These are phyloP conservation scores for Isochrysis galbana DNA, from an alignment of 78 protist species.

Conservation along the genomic window DNA sequence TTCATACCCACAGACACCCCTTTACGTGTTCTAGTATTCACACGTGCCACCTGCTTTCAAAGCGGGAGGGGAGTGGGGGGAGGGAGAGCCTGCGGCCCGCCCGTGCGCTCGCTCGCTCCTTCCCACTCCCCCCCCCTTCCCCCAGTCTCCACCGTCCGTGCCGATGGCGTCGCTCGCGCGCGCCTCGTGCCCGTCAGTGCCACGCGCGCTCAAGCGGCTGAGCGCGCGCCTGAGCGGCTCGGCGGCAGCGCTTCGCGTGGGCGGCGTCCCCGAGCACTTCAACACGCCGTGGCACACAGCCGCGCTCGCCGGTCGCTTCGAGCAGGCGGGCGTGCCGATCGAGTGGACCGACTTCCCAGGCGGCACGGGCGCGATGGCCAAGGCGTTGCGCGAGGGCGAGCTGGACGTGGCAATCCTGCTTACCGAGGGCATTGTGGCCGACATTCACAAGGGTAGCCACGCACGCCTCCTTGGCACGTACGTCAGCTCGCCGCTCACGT, in stretches of 20 bases:
- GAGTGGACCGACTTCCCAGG: neutral
- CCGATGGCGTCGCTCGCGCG: too few species aligned
- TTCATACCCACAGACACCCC: too few species aligned
- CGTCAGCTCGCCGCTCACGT: neutral
- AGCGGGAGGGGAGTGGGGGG: too few species aligned
- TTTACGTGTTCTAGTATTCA: too few species aligned
- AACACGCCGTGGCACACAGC: neutral
- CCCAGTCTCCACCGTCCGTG: too few species aligned
- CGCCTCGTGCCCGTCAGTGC: too few species aligned
- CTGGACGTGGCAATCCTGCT: neutral
- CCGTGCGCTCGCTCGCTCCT: too few species aligned
- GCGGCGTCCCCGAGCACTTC: conserved; percentile 25
- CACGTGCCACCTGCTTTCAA: too few species aligned
- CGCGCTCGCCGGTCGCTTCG: neutral
- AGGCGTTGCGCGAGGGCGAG: neutral
- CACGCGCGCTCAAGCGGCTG: too few species aligned
- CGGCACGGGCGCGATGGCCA: conserved; percentile 10
- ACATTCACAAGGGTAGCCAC: neutral
- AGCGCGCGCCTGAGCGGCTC: too few species aligned
- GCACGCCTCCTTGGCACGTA: neutral
- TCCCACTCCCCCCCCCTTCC: too few species aligned
- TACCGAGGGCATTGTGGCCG: conserved; percentile 23
- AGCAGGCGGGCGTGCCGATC: neutral
- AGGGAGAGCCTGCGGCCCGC: too few species aligned
- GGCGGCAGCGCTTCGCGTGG: neutral